Base-by-base conservation (phyloP, 768 basidiomycete genomes). In the Tulasnella sp. region DNA sequence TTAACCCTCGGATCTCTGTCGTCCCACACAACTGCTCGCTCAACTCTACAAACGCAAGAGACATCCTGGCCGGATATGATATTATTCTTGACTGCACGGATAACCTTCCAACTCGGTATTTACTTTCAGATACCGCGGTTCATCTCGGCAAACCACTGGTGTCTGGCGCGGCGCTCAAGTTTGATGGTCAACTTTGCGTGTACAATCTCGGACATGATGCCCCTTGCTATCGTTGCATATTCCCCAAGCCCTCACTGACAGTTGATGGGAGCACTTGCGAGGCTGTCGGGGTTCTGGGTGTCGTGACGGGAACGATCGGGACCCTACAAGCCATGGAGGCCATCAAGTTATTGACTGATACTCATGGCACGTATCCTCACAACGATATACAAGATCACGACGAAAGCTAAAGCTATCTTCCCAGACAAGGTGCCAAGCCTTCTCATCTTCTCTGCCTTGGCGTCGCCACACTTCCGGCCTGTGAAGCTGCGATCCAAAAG, bases 221-320 rank as follows among this genome's bases (percentile, higher is more conserved):
- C 1, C 94, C 93, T 0, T 99, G 96, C 71, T 97, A 95, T 71
- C 80, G 96, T 15, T 98, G 96, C 69, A 71, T 98, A 44, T 98
- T 93, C 70, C 94, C 95, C 0, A 80, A 77, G 54, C 83, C 91
- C 1, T 83, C 92, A 1, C 77, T 81, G 3, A 77, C 74, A 19
- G 81, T 81, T 56, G 75, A 75, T 26, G 72, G 79, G 1, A 85
- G 89, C 7, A 81, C 83, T 8, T 99, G 96, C 64, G 91, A 86
- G 66, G 93, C 96, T 68, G 76, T 83, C 3, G 94, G 95, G 1
- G 84, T 98, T 3, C 72, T 96, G 50, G 95, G 95, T 4, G 83
- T 78, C 0, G 91, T 96, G 1, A 89, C 90, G 0, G 95, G 95
- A 1, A 74, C 90, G 51, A 88, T 97, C 44, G 94, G 94, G 3